Base-by-base conservation (phyloP, 306 rosid genomes). In the Ormosia semicastrata region DNA sequence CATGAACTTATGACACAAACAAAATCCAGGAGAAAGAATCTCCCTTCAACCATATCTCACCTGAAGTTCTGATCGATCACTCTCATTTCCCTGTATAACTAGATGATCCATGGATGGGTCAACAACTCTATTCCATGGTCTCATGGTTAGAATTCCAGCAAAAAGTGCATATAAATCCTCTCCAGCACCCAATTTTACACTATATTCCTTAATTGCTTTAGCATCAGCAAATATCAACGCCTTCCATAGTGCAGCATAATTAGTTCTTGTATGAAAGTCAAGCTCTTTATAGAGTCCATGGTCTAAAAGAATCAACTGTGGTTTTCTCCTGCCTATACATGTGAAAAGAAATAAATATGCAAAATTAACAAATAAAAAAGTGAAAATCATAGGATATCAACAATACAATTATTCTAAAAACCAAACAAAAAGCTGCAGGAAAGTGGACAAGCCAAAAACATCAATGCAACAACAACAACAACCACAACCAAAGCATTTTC, bases 231-330 rank as follows among this genome's bases (percentile, higher is more conserved):
- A 95, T 78, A 93, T 78, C 81, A 95, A 78, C 2, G 85, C 98
- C 96, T 92, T 95, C 99, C 99, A 93, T 3, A 95, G 94, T 79
- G 93, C 82, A 83, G 99, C 99, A 86, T 95, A 95, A 86, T 89
- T 93, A 73, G 65, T 82, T 89, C 97, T 93, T 30, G 88, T 95
- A 52, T 86, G 57, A 76, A 81, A 79, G 80, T 95, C 99, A 75
- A 95, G 99, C 60, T 90, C 98, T 88, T 89, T 95, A 82, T 95
- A 93, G 81, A 95, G 93, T 65, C 99, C 99, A 50, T 93, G 98
- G 82, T 95, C 99, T 79, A 95, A 88, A 78, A 95, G 92, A 67
- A 95, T 80, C 86, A 95, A 89, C 77, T 95, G 99, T 50, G 99
- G 99, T 80, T 92, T 89, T 85, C 89, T 93, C 91, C 87, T 87